phyloP scores from a whole-genome alignment of 169 alveolate genomes.

The Plasmodium berghei region DNA sequence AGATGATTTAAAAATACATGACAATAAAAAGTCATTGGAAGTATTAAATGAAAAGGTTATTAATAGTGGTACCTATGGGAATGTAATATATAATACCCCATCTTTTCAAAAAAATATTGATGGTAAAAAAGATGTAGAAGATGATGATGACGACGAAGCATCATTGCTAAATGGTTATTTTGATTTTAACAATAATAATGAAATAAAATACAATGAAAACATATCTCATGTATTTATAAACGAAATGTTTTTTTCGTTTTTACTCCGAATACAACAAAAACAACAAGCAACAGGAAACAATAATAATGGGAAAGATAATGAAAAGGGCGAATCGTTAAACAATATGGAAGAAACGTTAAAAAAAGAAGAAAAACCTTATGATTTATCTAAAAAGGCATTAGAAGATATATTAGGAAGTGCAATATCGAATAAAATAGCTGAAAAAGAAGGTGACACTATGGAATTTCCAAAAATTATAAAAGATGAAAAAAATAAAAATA shows the following conservation, averaged over 20 bases:
- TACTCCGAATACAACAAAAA: conserved; percentile 49
- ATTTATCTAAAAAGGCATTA: conserved; percentile 54
- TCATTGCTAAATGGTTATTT: conserved; percentile 12
- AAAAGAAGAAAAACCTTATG: conserved; percentile 60
- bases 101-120: not conserved
- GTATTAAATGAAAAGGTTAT: conserved; percentile 8
- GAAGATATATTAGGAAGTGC: conserved; percentile 66
- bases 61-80: not conserved
- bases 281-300: not conserved
- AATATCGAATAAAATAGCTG: conserved; percentile 36
- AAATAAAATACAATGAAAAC: conserved; percentile 38
- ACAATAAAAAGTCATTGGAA: conserved; percentile 24
- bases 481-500: conserved; percentile 78
- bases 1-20: conserved; percentile 43
- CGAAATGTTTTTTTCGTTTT: conserved; percentile 69
- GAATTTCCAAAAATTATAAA: conserved; percentile 35
- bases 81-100: not conserved
- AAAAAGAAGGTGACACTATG: conserved; percentile 20
- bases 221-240: conserved; percentile 76
- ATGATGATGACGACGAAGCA: conserved; percentile 10
- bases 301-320: not conserved
- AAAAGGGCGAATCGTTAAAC: conserved; percentile 23
- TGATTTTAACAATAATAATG: conserved; percentile 24
- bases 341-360: conserved; percentile 38
- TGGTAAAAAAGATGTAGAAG: conserved; percentile 8